These are phyloP conservation scores for Huntiella omanensis DNA, from an alignment of 2,329 filamentous ascomycete genomes.

Conservation along the genomic window DNA sequence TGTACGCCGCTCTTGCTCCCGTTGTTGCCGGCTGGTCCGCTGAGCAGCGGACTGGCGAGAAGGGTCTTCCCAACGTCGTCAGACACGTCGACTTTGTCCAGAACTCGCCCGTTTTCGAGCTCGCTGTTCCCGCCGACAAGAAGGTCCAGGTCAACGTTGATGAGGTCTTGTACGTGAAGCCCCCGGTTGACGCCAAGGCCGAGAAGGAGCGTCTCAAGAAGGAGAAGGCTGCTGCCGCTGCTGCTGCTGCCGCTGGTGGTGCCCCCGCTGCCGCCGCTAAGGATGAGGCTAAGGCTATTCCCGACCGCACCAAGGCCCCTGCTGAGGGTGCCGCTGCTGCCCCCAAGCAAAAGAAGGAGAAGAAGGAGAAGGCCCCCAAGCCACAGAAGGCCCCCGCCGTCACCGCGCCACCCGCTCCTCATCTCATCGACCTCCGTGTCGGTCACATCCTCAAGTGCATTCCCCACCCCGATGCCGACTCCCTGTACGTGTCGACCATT, in stretches of 20 bases:
- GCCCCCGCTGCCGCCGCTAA: conserved; percentile 21
- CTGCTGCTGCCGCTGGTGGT: conserved; percentile 29
- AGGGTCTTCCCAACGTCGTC: conserved; percentile 79
- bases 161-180: conserved; percentile 72
- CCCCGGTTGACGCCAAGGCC: conserved; percentile 74
- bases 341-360: conserved; percentile 54
- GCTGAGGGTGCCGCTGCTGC: conserved; percentile 18
- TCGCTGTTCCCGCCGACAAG: conserved; percentile 50
- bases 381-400: conserved; percentile 46
- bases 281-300: conserved; percentile 29
- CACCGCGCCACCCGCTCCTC: conserved; percentile 61
- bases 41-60: conserved; percentile 76
- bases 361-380: conserved; percentile 77
- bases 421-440: conserved; percentile 83
- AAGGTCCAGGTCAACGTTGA: conserved; percentile 65
- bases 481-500: conserved; percentile 86
- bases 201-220: conserved; percentile 96
- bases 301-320: conserved; percentile 37
- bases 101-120: conserved; percentile 57
- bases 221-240: conserved; percentile 61
- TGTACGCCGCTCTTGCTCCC: conserved; percentile 63
- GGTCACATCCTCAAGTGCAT: conserved; percentile 94
- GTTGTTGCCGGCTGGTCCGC: conserved; percentile 60
- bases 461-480: conserved; percentile 92
- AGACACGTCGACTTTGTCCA: conserved; percentile 89